phyloP scores from a whole-genome alignment of 306 rosid genomes.

The Crotalaria pallida region DNA sequence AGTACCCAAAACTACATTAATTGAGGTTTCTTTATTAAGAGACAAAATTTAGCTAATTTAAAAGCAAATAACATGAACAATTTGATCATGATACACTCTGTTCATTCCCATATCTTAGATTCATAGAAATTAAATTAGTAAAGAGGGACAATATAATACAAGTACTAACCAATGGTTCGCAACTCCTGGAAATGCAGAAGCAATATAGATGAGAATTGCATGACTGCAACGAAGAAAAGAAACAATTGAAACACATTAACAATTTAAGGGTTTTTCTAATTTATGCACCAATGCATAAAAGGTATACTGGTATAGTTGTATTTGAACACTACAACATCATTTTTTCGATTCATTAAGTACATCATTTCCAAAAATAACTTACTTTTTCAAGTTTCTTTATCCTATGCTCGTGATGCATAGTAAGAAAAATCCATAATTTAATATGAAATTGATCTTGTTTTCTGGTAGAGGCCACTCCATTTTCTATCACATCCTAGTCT shows the following conservation, averaged over 20 bases:
- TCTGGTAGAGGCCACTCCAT: too few relatives aligned
- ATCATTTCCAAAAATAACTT: too few relatives aligned
- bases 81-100: neutral
- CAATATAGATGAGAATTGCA: slow-evolving; percentile 74
- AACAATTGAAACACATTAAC: neutral
- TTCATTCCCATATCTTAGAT: neutral
- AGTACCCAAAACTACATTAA: neutral
- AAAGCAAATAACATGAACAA: neutral
- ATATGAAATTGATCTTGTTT: too few relatives aligned
- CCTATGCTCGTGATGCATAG: too few relatives aligned
- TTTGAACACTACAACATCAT: too few relatives aligned
- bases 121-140: neutral
- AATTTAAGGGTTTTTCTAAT: too few relatives aligned
- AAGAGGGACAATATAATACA: slow-evolving; percentile 25
- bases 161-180: slow-evolving; percentile 78
- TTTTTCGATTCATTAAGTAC: too few relatives aligned
- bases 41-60: neutral
- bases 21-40: neutral
- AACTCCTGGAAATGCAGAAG: slow-evolving; percentile 79
- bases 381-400: too few relatives aligned
- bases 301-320: too few relatives aligned
- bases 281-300: too few relatives aligned
- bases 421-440: too few relatives aligned
- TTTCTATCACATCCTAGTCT: too few relatives aligned
- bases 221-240: slow-evolving; percentile 58